A percentile compares a stretch with the other conserved stretches of the same genome.
Conservation (phyloP, 2,329 filamentous ascomycete genomes). For the Tolypocladium endophyticum region DNA sequence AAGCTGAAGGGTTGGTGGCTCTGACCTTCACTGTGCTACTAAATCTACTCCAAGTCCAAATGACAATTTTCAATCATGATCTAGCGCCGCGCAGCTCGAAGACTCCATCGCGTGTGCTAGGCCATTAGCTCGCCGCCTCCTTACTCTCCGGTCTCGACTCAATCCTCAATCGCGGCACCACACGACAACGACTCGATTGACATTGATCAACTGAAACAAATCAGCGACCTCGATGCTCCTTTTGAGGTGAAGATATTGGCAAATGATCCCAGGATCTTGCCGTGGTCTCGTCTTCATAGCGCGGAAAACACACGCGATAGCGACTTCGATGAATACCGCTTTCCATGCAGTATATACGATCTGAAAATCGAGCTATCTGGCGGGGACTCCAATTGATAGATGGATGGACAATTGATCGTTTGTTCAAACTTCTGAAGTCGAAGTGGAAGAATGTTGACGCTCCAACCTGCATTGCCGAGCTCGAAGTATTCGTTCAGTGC, state of each 20-base stretch:
- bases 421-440: neutral
- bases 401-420: slow-evolving; percentile 1
- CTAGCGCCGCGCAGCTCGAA: neutral
- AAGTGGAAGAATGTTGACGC: neutral
- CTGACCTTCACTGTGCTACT: too few species aligned
- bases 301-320: neutral
- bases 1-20: too few species aligned
- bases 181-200: slow-evolving; percentile 9
- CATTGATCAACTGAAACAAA: neutral
- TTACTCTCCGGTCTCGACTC: neutral
- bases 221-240: slow-evolving; percentile 1
- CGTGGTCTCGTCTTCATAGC: slow-evolving; percentile 11
- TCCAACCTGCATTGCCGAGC: neutral
- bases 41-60: too few species aligned
- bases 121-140: neutral
- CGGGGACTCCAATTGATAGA: slow-evolving; percentile 9
- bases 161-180: neutral
- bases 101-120: neutral
- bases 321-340: slow-evolving; percentile 10
- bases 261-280: slow-evolving; percentile 9
- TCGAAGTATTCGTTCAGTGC: slow-evolving; percentile 10
- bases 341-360: slow-evolving; percentile 9
- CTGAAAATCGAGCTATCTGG: slow-evolving; percentile 14
- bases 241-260: slow-evolving; percentile 11
- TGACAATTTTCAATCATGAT: too few species aligned